Conservation (phyloP, 768 basidiomycete genomes). For the Pulveroboletus sp. region DNA sequence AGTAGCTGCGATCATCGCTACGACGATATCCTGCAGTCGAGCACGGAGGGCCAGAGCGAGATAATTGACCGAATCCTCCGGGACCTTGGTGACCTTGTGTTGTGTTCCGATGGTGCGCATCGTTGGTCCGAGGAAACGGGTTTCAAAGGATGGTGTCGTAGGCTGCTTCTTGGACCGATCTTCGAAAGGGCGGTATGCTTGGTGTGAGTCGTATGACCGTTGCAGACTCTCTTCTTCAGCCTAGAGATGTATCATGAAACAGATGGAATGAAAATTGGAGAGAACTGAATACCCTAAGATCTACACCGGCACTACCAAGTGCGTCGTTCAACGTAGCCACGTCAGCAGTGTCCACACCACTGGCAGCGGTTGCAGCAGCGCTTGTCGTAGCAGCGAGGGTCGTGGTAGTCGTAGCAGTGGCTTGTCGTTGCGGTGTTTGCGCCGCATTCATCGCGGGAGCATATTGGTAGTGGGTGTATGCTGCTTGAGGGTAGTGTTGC, state of each 20-base stretch:
- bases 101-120: constrained; percentile 65
- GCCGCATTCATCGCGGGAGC: constrained; percentile 26
- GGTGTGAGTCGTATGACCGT: constrained; percentile 57
- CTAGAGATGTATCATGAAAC: constrained; percentile 35
- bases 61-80: constrained; percentile 73
- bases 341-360: constrained; percentile 59
- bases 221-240: constrained; percentile 85
- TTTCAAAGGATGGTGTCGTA: constrained; percentile 63
- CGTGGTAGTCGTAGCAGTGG: constrained; percentile 13
- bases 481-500: constrained; percentile 35
- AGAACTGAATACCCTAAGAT: constrained; percentile 56
- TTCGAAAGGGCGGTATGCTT: constrained; percentile 61
- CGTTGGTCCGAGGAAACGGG: constrained; percentile 56
- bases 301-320: constrained; percentile 81
- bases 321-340: constrained; percentile 81
- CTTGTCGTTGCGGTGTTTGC: constrained; percentile 33
- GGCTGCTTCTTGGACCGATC: constrained; percentile 81
- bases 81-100: constrained; percentile 64
- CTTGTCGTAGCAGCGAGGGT: constrained; percentile 15
- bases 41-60: constrained; percentile 74
- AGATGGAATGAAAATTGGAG: background rate
- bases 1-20: constrained; percentile 63
- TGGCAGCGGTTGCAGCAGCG: constrained; percentile 23
- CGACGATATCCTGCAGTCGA: constrained; percentile 66
- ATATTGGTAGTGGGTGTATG: constrained; percentile 44